Conservation (phyloP, 495 filamentous ascomycete species). For the Thozetella sp. region DNA sequence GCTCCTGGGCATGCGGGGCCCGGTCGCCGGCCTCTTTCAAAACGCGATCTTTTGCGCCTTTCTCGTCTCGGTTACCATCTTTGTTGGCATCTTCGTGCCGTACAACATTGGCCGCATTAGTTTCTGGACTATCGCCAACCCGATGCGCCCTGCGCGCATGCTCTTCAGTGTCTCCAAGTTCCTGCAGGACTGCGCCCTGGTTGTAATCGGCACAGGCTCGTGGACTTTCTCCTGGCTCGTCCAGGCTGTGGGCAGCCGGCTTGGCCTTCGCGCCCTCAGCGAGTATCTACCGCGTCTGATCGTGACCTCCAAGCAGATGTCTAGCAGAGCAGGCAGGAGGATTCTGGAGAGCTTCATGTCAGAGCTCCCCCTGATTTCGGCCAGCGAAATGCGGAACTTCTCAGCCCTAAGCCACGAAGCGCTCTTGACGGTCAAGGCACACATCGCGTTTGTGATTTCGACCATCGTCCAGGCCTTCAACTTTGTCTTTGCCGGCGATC, state of each 20-base stretch:
- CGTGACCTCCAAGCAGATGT: slow-evolving; percentile 18
- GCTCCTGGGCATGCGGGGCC: slow-evolving; percentile 94
- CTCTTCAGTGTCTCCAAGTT: slow-evolving; percentile 74
- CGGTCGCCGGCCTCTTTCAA: slow-evolving; percentile 84
- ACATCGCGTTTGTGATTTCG: slow-evolving; percentile 26
- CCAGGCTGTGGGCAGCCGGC: slow-evolving; percentile 10
- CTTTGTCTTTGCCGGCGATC: slow-evolving; percentile 33
- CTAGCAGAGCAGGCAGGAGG: slow-evolving; percentile 26
- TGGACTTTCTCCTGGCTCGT: slow-evolving; percentile 13
- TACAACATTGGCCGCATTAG: slow-evolving; percentile 88
- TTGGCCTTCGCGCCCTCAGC: slow-evolving; percentile 16
- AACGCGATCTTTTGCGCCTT: slow-evolving; percentile 93
- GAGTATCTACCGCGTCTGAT: slow-evolving; percentile 5
- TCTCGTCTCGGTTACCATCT: slow-evolving; percentile 83
- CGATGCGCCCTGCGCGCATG: slow-evolving; percentile 71
- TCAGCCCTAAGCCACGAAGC: slow-evolving; percentile 51
- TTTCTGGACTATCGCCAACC: slow-evolving; percentile 78
- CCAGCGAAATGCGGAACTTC: slow-evolving; percentile 45
- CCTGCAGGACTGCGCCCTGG: slow-evolving; percentile 45
- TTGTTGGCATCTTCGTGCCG: slow-evolving; percentile 82
- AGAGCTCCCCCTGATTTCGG: slow-evolving; percentile 36
- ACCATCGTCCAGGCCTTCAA: slow-evolving; percentile 16
- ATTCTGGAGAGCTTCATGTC: slow-evolving; percentile 37
- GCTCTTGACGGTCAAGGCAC: slow-evolving; percentile 32
- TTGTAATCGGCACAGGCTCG: slow-evolving; percentile 34